Conservation (phyloP, 1,139 yeast species). For the Pneumocystis murina region DNA sequence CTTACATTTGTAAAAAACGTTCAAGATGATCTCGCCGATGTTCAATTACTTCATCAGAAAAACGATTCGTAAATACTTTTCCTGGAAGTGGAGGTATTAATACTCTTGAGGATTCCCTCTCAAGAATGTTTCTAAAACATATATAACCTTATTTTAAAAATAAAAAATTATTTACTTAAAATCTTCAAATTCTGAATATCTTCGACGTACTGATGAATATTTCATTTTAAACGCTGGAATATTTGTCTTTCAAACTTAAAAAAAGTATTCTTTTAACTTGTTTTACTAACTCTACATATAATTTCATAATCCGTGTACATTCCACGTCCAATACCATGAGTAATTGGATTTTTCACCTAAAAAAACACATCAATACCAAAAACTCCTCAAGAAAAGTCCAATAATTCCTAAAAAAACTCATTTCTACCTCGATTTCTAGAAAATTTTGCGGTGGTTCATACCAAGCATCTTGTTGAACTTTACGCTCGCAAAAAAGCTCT, state of each 20-base stretch:
- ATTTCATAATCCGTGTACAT: slow-evolving; percentile 87
- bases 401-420: background rate
- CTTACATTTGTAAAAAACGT: slow-evolving; percentile 46
- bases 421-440: slow-evolving; percentile 65
- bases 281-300: slow-evolving; percentile 43
- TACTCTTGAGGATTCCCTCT: slow-evolving; percentile 60
- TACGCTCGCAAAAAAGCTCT: background rate
- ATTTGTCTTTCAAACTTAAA: slow-evolving; percentile 23
- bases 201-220: slow-evolving; percentile 56
- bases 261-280: background rate
- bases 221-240: slow-evolving; percentile 72
- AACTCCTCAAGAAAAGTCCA: background rate
- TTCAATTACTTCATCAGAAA: slow-evolving; percentile 72
- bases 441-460: slow-evolving; percentile 58
- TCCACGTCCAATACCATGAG: slow-evolving; percentile 55
- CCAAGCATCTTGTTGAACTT: background rate
- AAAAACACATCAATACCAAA: slow-evolving; percentile 5
- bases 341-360: slow-evolving; percentile 53
- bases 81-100: slow-evolving; percentile 83
- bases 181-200: slow-evolving; percentile 81
- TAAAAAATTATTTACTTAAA: slow-evolving; percentile 24
- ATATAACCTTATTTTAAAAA: background rate
- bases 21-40: slow-evolving; percentile 73
- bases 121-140: slow-evolving; percentile 42
- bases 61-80: slow-evolving; percentile 57